These are phyloP conservation scores for Plantago elongata DNA, from an alignment of 257 asterid species.

Conservation along the genomic window DNA sequence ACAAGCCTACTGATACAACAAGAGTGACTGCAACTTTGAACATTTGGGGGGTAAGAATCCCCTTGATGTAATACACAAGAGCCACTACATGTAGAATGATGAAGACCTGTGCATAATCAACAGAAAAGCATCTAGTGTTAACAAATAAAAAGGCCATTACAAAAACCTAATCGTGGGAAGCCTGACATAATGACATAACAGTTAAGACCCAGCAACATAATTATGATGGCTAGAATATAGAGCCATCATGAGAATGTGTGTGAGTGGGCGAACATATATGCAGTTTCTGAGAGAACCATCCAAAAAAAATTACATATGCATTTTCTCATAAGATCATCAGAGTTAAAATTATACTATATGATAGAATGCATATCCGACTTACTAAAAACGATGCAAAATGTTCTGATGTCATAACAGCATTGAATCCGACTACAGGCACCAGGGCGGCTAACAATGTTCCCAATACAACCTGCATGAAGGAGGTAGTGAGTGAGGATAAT, in stretches of 20 bases:
- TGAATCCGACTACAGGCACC: slow-evolving; percentile 98
- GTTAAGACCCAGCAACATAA: slow-evolving; percentile 8
- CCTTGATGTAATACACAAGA: slow-evolving; percentile 84
- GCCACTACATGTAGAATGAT: slow-evolving; percentile 87
- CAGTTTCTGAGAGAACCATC: too few relatives aligned
- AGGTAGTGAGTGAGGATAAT: slow-evolving; percentile 8
- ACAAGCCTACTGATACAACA: slow-evolving; percentile 83
- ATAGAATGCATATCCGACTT: slow-evolving; percentile 30
- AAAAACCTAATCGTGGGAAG: too few relatives aligned
- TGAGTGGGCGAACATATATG: background rate
- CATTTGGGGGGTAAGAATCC: slow-evolving; percentile 87
- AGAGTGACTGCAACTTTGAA: slow-evolving; percentile 96
- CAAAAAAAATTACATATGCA: too few relatives aligned
- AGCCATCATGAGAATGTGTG: background rate
- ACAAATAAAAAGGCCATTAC: background rate
- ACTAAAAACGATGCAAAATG: slow-evolving; percentile 97
- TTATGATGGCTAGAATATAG: slow-evolving; percentile 5
- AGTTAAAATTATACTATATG: background rate
- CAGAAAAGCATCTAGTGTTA: slow-evolving; percentile 11
- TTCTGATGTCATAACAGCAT: slow-evolving; percentile 97
- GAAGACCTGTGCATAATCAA: slow-evolving; percentile 63
- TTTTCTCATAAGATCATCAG: too few relatives aligned
- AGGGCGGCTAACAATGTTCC: slow-evolving; percentile 88
- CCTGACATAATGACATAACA: slow-evolving; percentile 7
- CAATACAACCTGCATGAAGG: slow-evolving; percentile 63